Conservation (phyloP, 148 eudicot species). For the Rhododendron kiyosumense region DNA sequence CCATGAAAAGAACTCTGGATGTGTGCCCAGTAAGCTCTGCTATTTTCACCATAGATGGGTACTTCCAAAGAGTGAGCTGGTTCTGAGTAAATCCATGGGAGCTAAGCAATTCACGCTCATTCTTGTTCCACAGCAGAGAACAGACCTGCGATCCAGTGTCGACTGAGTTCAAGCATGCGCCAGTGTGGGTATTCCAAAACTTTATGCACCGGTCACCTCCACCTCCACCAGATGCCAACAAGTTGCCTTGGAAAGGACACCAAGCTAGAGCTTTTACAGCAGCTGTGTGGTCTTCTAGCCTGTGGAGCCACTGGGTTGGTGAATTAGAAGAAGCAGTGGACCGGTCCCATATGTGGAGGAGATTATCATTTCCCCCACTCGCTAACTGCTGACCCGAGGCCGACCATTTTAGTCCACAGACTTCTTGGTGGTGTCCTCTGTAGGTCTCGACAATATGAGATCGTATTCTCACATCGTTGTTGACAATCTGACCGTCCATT, state of each 20-base stretch:
- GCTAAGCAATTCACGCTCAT: slow-evolving; percentile 81
- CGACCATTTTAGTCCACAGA: slow-evolving; percentile 92
- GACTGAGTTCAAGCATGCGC: slow-evolving; percentile 81
- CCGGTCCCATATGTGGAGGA: slow-evolving; percentile 86
- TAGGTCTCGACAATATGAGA: slow-evolving; percentile 60
- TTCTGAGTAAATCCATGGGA: slow-evolving; percentile 92
- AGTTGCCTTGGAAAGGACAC: slow-evolving; percentile 93
- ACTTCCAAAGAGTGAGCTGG: slow-evolving; percentile 93
- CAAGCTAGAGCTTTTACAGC: slow-evolving; percentile 96
- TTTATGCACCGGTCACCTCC: slow-evolving; percentile 79
- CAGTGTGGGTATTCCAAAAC: slow-evolving; percentile 98
- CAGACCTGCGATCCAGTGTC: slow-evolving; percentile 95
- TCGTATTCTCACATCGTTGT: slow-evolving; percentile 79
- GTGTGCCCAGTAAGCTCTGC: slow-evolving; percentile 92
- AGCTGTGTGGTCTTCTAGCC: slow-evolving; percentile 92
- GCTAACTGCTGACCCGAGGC: slow-evolving; percentile 87
- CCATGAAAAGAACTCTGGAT: slow-evolving; percentile 90
- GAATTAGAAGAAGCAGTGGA: slow-evolving; percentile 66
- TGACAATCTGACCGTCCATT: slow-evolving; percentile 72
- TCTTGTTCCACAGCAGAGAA: slow-evolving; percentile 84
- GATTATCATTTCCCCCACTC: slow-evolving; percentile 87
- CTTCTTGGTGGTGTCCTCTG: slow-evolving; percentile 85
- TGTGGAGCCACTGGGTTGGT: slow-evolving; percentile 75
- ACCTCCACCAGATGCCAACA: slow-evolving; percentile 92
- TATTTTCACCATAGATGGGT: slow-evolving; percentile 92